Percentiles rank a stretch among this genome's conserved stretches.
Evolutionary conservation across 345 rosid species (phyloP).

Genomic region (Laguncularia racemosa): DNA sequence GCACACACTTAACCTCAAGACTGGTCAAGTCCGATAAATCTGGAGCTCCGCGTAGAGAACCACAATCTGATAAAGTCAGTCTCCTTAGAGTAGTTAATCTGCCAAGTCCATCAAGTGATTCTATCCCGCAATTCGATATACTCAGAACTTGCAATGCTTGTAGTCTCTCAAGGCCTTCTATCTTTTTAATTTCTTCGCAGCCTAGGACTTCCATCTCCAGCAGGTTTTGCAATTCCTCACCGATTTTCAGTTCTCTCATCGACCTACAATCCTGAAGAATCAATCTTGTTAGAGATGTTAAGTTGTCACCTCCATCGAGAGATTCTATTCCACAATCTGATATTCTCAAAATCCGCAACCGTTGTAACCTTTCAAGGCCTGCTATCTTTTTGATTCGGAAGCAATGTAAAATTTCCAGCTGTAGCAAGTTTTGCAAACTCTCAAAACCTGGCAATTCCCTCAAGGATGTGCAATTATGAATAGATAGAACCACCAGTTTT

Average conservation of each 20-base stretch:
- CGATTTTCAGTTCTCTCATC: neutral
- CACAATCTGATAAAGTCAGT: neutral
- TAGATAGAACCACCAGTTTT: too few species aligned
- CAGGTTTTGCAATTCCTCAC: neutral
- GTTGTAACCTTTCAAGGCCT: neutral
- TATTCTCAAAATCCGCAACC: neutral
- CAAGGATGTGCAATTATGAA: too few species aligned
- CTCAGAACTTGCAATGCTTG: neutral
- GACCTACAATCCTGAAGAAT: too few species aligned
- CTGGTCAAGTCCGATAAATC: too few species aligned
- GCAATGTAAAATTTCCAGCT: neutral
- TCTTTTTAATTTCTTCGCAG: neutral
- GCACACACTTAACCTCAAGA: too few species aligned
- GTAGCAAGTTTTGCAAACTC: neutral
- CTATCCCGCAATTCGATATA: neutral
- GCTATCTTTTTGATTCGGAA: neutral
- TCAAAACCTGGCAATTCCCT: neutral
- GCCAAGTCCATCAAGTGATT: conserved; percentile 43
- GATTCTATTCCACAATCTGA: neutral
- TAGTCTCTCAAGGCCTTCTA: neutral
- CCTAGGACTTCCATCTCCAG: conserved; percentile 1
- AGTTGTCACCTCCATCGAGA: conserved; percentile 42
- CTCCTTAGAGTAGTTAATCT: neutral
- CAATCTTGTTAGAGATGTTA: neutral
- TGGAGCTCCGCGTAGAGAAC: too few species aligned